Conservation (phyloP, 2,329 filamentous ascomycete genomes). For the Talaromyces albobiverticillius region DNA sequence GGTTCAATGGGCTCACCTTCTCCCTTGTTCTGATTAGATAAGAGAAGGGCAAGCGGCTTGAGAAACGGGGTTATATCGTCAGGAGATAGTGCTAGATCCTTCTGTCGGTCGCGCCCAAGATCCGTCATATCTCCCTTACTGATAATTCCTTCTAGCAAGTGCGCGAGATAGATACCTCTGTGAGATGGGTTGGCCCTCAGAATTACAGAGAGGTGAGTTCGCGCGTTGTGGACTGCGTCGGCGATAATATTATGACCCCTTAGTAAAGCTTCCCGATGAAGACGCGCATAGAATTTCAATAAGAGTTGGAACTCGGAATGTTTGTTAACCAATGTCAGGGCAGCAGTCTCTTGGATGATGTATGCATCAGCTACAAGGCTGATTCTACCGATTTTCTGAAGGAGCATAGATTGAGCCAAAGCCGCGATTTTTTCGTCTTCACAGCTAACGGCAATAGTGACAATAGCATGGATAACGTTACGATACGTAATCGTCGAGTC, state of each 20-base stretch:
- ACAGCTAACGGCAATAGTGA: constrained; percentile 77
- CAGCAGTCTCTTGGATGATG: constrained; percentile 79
- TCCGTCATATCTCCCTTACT: constrained; percentile 85
- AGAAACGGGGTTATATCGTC: constrained; percentile 85
- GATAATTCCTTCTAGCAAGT: constrained; percentile 82
- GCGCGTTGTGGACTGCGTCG: constrained; percentile 75
- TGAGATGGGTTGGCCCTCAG: constrained; percentile 64
- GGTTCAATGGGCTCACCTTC: constrained; percentile 26
- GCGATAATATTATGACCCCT: constrained; percentile 66
- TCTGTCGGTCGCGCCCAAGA: constrained; percentile 67
- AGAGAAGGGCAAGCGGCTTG: constrained; percentile 80
- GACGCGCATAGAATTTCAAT: constrained; percentile 75
- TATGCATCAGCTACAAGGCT: constrained; percentile 75
- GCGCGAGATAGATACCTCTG: constrained; percentile 78
- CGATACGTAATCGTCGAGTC: constrained; percentile 74
- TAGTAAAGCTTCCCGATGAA: constrained; percentile 69
- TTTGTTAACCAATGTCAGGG: constrained; percentile 72
- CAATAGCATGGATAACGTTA: constrained; percentile 93
- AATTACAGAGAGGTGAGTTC: constrained; percentile 74
- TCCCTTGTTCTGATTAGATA: constrained; percentile 51
- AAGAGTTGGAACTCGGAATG: constrained; percentile 80
- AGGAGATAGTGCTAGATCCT: constrained; percentile 77
- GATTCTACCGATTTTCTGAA: constrained; percentile 92
- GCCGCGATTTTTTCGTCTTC: constrained; percentile 90
- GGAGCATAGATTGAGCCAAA: constrained; percentile 86